Evolutionary conservation across 805 yeast genomes (phyloP).

Genomic region (Suhomyces faveliae): DNA sequence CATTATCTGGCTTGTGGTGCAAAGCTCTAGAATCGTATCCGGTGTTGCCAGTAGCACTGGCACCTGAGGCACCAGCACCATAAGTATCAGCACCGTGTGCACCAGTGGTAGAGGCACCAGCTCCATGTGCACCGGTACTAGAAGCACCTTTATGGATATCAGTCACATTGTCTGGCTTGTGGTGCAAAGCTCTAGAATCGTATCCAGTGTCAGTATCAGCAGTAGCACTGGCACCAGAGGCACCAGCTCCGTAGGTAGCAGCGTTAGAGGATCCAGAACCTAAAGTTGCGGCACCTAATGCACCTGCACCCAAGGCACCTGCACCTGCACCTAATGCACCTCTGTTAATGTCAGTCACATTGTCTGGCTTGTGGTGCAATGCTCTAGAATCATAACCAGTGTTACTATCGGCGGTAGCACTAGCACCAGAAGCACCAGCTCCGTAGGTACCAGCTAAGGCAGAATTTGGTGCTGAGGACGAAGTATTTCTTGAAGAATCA

Average conservation of each 20-base stretch:
- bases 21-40: not conserved
- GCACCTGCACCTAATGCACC: not conserved
- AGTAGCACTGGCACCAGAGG: too few species aligned
- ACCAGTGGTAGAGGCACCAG: not conserved
- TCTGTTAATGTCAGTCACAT: not conserved
- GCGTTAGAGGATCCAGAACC: not conserved
- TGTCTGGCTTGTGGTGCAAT: not conserved
- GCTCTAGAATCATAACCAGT: not conserved
- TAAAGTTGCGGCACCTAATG: not conserved
- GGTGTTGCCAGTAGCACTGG: not conserved
- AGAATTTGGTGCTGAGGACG: not conserved
- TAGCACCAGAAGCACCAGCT: too few species aligned
- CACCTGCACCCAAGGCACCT: not conserved
- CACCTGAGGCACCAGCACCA: too few species aligned
- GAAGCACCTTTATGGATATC: not conserved
- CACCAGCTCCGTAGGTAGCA: not conserved
- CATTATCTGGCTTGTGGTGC: not conserved
- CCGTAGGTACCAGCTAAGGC: not conserved
- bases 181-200: not conserved
- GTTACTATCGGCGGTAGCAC: not conserved
- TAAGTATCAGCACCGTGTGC: not conserved
- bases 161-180: not conserved
- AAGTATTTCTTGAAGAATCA: not conserved
- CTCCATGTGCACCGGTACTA: too few species aligned
- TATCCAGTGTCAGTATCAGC: not conserved